Base-by-base conservation (phyloP, 768 basidiomycete genomes). In the Gymnopilus dilepis region DNA sequence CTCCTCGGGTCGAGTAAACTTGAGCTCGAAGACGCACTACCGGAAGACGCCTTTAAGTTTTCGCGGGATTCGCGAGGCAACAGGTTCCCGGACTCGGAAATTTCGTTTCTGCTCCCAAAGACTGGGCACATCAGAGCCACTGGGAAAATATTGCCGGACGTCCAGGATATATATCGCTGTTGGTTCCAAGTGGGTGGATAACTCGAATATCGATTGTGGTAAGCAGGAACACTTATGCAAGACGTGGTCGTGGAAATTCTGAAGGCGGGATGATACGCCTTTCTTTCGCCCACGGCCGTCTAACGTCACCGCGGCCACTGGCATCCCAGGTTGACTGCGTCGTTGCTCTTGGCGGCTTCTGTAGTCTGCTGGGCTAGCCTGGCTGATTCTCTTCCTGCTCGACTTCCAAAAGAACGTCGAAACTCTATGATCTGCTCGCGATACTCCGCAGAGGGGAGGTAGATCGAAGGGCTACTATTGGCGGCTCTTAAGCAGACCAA, bases 21-120 rank as follows among this genome's bases (percentile, higher is more conserved):
- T 17, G 38, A 38, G 28, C 37, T 40, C 24, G 52, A 40, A 33
- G 37, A 21, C 22, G 37, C 22, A 26, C 52, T 26, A 50, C 38
- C 52, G 52, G 52, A 21, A 54, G 52, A 52, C 51, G 52, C 52
- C 52, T 40, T n/a, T n/a, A n/a, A n/a, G n/a, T n/a, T 54, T 40
- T 40, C 22, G 52, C 52, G 34, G 52, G 52, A 54, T 54, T 54
- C 52, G 52, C 52, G 34, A 40, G 34, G 40, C 33, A 11, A 12
- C 28, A 30, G 26, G 47, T 30, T 30, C 11, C 47, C 47, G 47
- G 47, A 17, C 47, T 31, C 28, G 47, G 47, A 31, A 19, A 17
- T 28, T 12, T 50, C 47, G 28, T 8, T 28, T 6, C 47, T 50
- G n/a, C 22, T 50, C 47, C 47, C n/a, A 50, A 50, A 50, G 26